Base-by-base conservation (phyloP, 2,329 filamentous ascomycete species). In the Corniculantispora saksenae region DNA sequence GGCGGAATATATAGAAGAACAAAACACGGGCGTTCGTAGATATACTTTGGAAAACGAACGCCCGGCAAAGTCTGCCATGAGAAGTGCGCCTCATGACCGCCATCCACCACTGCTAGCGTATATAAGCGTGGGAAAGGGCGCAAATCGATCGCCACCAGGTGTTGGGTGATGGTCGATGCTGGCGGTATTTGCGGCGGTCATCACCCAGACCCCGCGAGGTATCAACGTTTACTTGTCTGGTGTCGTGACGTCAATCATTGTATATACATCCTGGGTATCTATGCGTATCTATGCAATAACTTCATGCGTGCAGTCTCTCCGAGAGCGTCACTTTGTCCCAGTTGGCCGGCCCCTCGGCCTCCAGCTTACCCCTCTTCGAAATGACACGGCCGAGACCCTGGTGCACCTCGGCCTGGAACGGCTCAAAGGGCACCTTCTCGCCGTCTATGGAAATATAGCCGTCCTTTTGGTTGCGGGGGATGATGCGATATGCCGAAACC, bases 381-480 rank as follows among this genome's bases (percentile, higher is more conserved):
- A 98, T 81, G n/a, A 94, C 91, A 4, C 91, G 92, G 1, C 92
- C 95, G 27, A 99, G 81, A 0, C 90, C 91, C 61, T 82, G 85
- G 75, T 97, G 93, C 8, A 97, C 84, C 78, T 99, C 95, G 2
- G 89, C 92, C 80, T 99, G 95, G 74, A 97, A 96, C 0, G 92
- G 91, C 71, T 90, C 90, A 75, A 97, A 98, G 0, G 93, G 91
- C 3, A 97, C 83, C 62, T 86, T 85, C 79, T 99, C 95, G 45
- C 95, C 95, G 73, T 98, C 95, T 69, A 99, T 93, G 75, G 93
- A 96, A 75, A 99, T 96, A 75, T 91, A 95, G 1, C 94, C 94
- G 67, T 89, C 84, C 47, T 86, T 81, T 71, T 89, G 84, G 67
- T 90, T 80, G 61, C 86, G 88, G 0, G 95, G 95, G 3, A 89